A percentile compares a stretch with the other conserved stretches of the same genome.
Conservation (phyloP, 805 yeast species). For the Yamadazyma olivae region DNA sequence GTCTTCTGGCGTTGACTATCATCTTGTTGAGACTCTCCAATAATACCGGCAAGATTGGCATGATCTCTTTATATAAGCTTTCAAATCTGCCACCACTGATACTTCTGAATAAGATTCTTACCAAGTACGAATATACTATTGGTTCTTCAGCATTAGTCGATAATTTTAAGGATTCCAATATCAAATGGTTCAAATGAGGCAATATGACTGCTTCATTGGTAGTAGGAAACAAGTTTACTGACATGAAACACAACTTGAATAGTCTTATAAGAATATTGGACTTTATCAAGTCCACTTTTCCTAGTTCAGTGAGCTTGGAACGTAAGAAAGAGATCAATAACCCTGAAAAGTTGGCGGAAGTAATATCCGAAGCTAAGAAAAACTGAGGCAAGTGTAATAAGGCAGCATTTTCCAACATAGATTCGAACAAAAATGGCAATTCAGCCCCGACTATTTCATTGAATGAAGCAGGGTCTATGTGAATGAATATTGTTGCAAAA, state of each 20-base stretch:
- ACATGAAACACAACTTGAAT: slow-evolving; percentile 92
- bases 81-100: slow-evolving; percentile 98
- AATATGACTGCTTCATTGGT: slow-evolving; percentile 83
- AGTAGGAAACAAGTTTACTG: slow-evolving; percentile 86
- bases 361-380: slow-evolving; percentile 89
- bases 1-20: slow-evolving; percentile 77
- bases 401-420: slow-evolving; percentile 81
- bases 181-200: slow-evolving; percentile 83
- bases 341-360: slow-evolving; percentile 89
- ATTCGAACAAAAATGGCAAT: slow-evolving; percentile 70
- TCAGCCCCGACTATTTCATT: slow-evolving; percentile 87
- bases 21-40: slow-evolving; percentile 82
- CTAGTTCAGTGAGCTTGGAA: slow-evolving; percentile 70
- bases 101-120: slow-evolving; percentile 86
- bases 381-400: slow-evolving; percentile 89
- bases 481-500: slow-evolving; percentile 89
- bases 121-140: slow-evolving; percentile 79
- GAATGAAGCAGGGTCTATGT: slow-evolving; percentile 92
- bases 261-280: slow-evolving; percentile 80
- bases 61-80: slow-evolving; percentile 83
- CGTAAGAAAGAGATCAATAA: slow-evolving; percentile 74
- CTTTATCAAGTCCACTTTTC: slow-evolving; percentile 71
- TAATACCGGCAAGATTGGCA: slow-evolving; percentile 84
- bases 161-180: slow-evolving; percentile 71
- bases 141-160: slow-evolving; percentile 91